Conservation (phyloP, 2,329 filamentous ascomycete genomes). For the Sarocladium brachiariae region DNA sequence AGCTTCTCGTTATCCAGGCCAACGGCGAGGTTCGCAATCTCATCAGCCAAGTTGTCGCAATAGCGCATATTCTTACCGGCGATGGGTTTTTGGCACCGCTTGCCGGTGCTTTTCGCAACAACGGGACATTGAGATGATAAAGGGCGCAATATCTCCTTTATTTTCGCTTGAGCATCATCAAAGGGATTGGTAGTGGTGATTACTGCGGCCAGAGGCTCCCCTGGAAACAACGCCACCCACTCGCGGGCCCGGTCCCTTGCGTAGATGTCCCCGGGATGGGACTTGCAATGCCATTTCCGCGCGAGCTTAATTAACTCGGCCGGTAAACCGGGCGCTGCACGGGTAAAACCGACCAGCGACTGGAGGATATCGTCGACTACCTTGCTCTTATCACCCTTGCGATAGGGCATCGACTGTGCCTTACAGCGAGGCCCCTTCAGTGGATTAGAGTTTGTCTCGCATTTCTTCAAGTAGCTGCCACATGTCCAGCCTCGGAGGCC, state of each 20-base stretch:
- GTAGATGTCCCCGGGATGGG: background rate
- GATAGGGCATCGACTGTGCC: background rate
- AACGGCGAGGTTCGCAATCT: background rate
- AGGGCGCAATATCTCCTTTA: background rate
- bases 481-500: background rate
- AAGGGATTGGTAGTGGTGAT: background rate
- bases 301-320: background rate
- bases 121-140: background rate
- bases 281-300: background rate
- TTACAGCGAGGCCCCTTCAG: background rate
- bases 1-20: background rate
- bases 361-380: background rate
- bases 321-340: background rate
- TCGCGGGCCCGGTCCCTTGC: background rate
- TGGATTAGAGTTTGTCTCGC: background rate
- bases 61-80: background rate
- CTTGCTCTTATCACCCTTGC: background rate
- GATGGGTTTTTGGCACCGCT: background rate
- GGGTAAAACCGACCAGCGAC: background rate
- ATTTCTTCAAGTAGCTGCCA: background rate
- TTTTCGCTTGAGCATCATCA: background rate
- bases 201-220: background rate
- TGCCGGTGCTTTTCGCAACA: background rate
- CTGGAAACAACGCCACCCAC: background rate
- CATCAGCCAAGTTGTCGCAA: background rate